Evolutionary conservation across 805 yeast genomes (phyloP).

Genomic region (Saccharomycopsis sp.): DNA sequence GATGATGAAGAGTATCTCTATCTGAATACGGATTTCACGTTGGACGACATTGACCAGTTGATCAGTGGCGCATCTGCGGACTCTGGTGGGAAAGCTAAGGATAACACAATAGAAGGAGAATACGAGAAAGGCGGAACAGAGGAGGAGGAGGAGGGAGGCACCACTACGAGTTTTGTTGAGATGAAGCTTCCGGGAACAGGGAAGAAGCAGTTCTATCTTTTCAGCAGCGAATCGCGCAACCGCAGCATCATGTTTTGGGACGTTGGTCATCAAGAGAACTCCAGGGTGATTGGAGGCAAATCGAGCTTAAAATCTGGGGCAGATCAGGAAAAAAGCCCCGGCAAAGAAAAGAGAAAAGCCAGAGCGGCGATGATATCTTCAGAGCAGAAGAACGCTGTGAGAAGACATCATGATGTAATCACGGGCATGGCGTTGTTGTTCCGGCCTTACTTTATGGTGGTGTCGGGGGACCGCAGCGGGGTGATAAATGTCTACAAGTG

Average conservation of each 20-base stretch:
- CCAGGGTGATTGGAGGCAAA: constrained; percentile 4
- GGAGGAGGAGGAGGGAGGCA: no score
- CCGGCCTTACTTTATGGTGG: constrained; percentile 49
- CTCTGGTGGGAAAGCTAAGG: no score
- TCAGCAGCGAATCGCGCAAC: constrained; percentile 11
- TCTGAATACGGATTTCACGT: neutral
- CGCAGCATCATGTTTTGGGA: constrained; percentile 32
- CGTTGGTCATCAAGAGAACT: constrained; percentile 15
- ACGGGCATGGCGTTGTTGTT: constrained; percentile 38
- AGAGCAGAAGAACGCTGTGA: constrained; percentile 36
- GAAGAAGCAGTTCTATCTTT: constrained; percentile 17
- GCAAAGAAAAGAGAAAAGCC: constrained; percentile 17
- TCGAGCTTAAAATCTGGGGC: no score
- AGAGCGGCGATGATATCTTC: constrained; percentile 30
- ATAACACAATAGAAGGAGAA: neutral
- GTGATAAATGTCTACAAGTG: constrained; percentile 48
- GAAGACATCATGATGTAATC: constrained; percentile 43
- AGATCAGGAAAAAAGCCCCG: constrained; percentile 8
- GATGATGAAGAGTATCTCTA: neutral
- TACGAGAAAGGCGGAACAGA: neutral
- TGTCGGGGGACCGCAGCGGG: constrained; percentile 64
- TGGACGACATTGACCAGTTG: constrained; percentile 10
- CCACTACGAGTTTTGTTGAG: constrained; percentile 7
- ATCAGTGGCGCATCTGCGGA: no score
- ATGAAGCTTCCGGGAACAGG: constrained; percentile 11